Evolutionary conservation across 2,329 filamentous ascomycete species (phyloP), one percentile per base, ranked within the genome.

Genomic region (Aspergillus aculeatus): DNA sequence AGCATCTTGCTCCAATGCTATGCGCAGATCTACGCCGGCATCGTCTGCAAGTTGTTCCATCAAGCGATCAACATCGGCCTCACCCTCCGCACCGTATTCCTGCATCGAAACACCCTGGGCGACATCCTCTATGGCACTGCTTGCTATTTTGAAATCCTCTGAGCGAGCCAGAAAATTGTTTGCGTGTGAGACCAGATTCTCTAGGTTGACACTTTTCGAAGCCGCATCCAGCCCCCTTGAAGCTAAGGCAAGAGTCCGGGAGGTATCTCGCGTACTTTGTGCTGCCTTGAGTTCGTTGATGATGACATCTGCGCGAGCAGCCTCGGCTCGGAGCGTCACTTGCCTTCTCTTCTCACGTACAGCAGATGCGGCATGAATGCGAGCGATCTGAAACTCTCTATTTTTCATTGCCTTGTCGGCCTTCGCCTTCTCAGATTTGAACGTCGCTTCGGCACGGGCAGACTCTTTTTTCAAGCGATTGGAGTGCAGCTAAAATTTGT

Each of bases 391-490:
- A 62, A 80, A 79, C 69, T 81, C 78, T 57, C 72, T 78, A 61
- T 78, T 77, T 62, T 79, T 80, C 70, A 81, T 77, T 29, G 79
- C 78, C 60, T 76, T 78, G 65, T 80, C 78, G 54, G 79, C 76
- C 70, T 81, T 81, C 49, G 75, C 73, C 61, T 80, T 78, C 69
- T 81, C 78, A n/a, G 77, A 70, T 63, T 79, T 78, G 63, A 73
- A 78, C 53, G 78, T 79, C 24, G 77, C 66, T 66, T 80, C 78
- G 21, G 79, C 79, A 55, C 78, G 77, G 56, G 72, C 69, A 49
- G 79, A 78, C 69, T 81, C 78, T 66, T 80, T 78, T 59, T 80
- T 80, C 32, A 80, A 73, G 29, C 78, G 77, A 67, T 80, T 80
- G 48, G 77, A 80, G 59, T 80, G 79, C 59, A 81, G 71, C 78